Percentiles rank a stretch among this genome's conserved stretches.
These are phyloP conservation scores for Telopea speciosissima DNA, from an alignment of 177 flowering plant species.

Conservation along the genomic window DNA sequence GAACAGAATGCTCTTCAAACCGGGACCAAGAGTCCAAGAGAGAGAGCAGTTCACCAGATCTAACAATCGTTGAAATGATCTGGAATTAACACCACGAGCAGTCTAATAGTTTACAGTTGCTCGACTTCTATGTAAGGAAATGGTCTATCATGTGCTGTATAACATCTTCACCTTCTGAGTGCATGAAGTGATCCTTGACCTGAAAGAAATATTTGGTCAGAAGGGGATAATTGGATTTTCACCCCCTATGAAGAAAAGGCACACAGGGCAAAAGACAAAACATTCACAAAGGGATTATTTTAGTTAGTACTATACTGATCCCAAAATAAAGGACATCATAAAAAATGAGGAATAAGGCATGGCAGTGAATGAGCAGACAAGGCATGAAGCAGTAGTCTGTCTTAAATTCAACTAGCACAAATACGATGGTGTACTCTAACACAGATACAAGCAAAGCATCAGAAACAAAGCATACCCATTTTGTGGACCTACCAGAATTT, in stretches of 20 bases:
- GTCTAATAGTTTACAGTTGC: background rate
- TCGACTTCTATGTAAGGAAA: constrained; percentile 45
- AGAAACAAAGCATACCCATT: background rate
- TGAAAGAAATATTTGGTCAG: constrained; percentile 25
- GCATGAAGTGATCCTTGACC: constrained; percentile 65
- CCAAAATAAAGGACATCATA: background rate
- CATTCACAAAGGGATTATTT: no score
- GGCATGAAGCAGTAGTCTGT: background rate
- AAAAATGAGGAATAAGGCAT: background rate
- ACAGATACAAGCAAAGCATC: background rate
- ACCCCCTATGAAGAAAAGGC: no score
- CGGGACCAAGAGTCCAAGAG: background rate
- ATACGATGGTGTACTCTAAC: no score
- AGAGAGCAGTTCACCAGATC: background rate
- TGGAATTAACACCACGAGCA: background rate
- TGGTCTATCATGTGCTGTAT: constrained; percentile 89
- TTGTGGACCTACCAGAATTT: background rate
- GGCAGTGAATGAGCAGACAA: background rate
- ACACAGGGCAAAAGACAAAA: background rate
- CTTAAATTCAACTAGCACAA: no score
- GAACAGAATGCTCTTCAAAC: background rate
- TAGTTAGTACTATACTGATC: background rate
- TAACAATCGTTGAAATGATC: background rate
- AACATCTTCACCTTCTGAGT: constrained; percentile 90
- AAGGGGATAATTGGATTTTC: background rate